Evolutionary conservation across 75 land plant genomes (phyloP), one percentile per base, ranked within the genome.

Genomic region (Pseudotsuga menziesii): DNA sequence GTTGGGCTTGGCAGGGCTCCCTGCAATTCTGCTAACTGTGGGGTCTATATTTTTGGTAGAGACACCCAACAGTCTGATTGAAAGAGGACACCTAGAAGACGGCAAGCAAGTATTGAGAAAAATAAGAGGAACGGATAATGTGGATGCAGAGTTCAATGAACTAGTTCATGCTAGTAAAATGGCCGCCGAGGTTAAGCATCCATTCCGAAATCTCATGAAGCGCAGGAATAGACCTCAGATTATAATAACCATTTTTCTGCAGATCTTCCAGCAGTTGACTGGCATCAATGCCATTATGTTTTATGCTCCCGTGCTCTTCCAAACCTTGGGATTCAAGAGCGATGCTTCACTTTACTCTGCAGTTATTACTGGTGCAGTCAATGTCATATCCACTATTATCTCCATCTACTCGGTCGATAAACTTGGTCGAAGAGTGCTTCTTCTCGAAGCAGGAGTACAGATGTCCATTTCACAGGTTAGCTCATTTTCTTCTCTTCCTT

Each of bases 291-390:
- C 95, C 15, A 88, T 95, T 20, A 82, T 92, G 55, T 95, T 95
- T 78, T 95, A 95, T 59, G 91, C 94, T 48, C 98, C 98, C 3
- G 96, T 95, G 29, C 82, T 95, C 11, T 91, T 95, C 74, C 88
- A 87, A 36, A 93, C 85, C 72, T 36, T 95, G 80, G 98, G 98
- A 4, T 89, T 90, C 57, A 91, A 93, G 3, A 84, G 82, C 19
- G 77, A 76, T 4, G 93, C 90, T 22, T 78, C 98, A 0, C 82
- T 95, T 9, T 92, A 85, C 57, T 90, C 95, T 0, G 79, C 98
- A 1, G 75, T 86, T 39, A 87, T 90, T 29, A 89, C 88, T 13
- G 83, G 89, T 25, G 84, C 80, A 25, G 86, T 87, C 11, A 88
- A 86, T 56, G 81, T 86, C 44, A 41, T 92, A 8, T 91, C 86